Conservation (phyloP, 2,329 filamentous ascomycete genomes). For the Talaromyces funiculosus region DNA sequence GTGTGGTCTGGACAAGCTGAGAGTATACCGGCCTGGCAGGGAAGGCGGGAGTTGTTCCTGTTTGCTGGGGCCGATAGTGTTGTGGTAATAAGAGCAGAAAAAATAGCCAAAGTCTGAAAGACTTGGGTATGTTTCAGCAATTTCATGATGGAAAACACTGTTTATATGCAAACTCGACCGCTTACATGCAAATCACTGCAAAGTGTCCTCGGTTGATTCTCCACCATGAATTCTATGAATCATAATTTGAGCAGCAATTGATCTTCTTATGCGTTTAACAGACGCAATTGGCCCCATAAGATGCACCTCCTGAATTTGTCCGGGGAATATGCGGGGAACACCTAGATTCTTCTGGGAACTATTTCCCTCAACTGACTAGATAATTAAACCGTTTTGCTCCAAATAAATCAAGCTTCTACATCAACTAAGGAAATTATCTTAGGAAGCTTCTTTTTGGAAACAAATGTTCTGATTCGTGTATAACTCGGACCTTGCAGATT, state of each 20-base stretch:
- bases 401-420: background rate
- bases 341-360: background rate
- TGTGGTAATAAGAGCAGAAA: background rate
- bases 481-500: background rate
- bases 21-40: constrained; percentile 21
- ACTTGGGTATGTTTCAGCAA: background rate
- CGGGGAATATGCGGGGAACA: constrained; percentile 3
- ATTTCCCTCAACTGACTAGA: background rate
- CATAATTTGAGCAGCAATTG: background rate
- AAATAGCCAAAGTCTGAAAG: background rate
- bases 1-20: constrained; percentile 25
- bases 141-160: background rate
- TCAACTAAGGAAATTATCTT: background rate
- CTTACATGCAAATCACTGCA: background rate
- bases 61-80: background rate
- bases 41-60: constrained; percentile 12
- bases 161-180: background rate
- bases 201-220: background rate
- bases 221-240: background rate
- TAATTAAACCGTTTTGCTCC: background rate
- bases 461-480: background rate
- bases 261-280: background rate
- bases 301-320: background rate
- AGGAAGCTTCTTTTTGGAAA: background rate
- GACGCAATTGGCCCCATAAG: background rate